Conservation (phyloP, 2,329 filamentous ascomycete genomes). For the Claviceps fusiformis region DNA sequence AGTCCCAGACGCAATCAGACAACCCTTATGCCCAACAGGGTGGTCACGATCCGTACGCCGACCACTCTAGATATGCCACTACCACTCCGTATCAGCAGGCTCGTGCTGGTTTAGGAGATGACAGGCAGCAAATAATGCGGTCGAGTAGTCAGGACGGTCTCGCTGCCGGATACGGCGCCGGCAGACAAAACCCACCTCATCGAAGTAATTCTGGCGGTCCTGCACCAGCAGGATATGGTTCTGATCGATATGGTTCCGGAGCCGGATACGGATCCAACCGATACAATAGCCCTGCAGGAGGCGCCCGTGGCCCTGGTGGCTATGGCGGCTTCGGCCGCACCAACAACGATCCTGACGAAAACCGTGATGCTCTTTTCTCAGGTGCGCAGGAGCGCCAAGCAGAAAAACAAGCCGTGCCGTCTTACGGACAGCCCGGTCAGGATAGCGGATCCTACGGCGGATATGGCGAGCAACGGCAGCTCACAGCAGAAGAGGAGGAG, state of each 20-base stretch:
- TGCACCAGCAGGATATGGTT: constrained; percentile 32
- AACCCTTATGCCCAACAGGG: constrained; percentile 47
- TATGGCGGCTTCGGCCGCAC: constrained; percentile 45
- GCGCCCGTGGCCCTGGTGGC: constrained; percentile 36
- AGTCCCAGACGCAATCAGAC: constrained; percentile 28
- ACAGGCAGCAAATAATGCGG: constrained; percentile 16
- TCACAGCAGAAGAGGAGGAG: constrained; percentile 73
- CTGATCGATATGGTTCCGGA: constrained; percentile 37
- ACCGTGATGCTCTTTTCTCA: constrained; percentile 51
- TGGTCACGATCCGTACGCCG: constrained; percentile 39
- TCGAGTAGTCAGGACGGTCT: constrained; percentile 14
- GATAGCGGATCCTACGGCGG: constrained; percentile 28
- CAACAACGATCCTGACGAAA: constrained; percentile 31
- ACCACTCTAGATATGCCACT: constrained; percentile 31
- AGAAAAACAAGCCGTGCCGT: constrained; percentile 20
- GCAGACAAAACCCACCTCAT: constrained; percentile 5
- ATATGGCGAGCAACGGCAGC: constrained; percentile 57
- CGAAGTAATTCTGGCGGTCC: constrained; percentile 11
- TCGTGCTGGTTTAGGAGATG: constrained; percentile 20
- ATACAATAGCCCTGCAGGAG: constrained; percentile 21
- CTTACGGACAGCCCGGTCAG: constrained; percentile 14
- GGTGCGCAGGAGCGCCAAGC: constrained; percentile 38
- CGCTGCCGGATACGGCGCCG: constrained; percentile 8
- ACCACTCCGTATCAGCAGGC: constrained; percentile 33
- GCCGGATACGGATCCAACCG: constrained; percentile 39